Conservation (phyloP, 257 asterid species). For the Nicotiana sylvestris region DNA sequence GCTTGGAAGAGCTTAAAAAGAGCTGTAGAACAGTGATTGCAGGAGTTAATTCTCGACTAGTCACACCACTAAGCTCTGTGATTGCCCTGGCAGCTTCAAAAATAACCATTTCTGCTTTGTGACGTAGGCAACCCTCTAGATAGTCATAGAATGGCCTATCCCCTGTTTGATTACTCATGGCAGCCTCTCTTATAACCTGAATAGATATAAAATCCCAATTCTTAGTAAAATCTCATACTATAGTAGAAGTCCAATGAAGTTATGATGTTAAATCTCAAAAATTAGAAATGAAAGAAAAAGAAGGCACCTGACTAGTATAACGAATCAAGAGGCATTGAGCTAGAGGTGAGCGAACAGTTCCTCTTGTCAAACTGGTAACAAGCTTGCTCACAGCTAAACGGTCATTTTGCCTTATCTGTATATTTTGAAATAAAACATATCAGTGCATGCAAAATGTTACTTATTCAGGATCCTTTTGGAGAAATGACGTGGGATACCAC, state of each 20-base stretch:
- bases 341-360: slow-evolving; percentile 85
- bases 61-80: slow-evolving; percentile 75
- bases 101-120: slow-evolving; percentile 94
- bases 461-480: too few species aligned
- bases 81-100: slow-evolving; percentile 98
- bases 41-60: slow-evolving; percentile 87
- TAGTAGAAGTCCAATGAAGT: not conserved
- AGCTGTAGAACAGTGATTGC: slow-evolving; percentile 90
- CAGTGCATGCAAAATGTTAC: not conserved
- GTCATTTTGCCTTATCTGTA: slow-evolving; percentile 91
- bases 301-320: slow-evolving; percentile 75
- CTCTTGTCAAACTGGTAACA: slow-evolving; percentile 91
- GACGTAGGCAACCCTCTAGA: slow-evolving; percentile 91
- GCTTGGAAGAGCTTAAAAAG: slow-evolving; percentile 86
- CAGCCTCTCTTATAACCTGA: slow-evolving; percentile 85
- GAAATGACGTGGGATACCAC: too few species aligned
- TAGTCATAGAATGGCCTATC: slow-evolving; percentile 94
- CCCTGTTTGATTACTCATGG: slow-evolving; percentile 51
- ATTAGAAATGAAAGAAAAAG: not conserved
- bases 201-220: slow-evolving; percentile 15
- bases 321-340: slow-evolving; percentile 97
- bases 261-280: not conserved
- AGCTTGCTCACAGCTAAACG: slow-evolving; percentile 93
- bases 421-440: slow-evolving; percentile 2
- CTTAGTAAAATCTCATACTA: not conserved